These are phyloP conservation scores for Uronychia binucleata DNA, from an alignment of 73 alveolate species.

Conservation along the genomic window DNA sequence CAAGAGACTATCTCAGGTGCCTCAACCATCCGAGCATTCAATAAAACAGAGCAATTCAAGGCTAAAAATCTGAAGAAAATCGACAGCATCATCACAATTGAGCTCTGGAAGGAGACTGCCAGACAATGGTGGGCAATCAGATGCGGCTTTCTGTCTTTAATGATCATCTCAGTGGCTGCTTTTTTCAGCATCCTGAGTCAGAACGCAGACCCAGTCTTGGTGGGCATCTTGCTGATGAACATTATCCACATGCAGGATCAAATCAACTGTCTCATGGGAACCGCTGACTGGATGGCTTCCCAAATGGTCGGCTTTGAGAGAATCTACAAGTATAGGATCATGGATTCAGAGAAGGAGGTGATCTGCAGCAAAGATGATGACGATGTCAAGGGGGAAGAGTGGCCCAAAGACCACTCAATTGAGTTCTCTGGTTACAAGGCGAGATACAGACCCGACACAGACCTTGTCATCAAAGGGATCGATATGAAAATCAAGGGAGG, in stretches of 20 bases:
- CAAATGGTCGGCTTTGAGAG: too few relatives aligned
- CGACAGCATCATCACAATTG: conserved; percentile 28
- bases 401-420: too few relatives aligned
- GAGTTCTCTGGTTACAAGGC: too few relatives aligned
- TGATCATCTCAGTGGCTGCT: neutral
- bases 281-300: too few relatives aligned
- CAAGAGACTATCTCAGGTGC: conserved; percentile 87
- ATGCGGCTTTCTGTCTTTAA: conserved; percentile 13
- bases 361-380: too few relatives aligned
- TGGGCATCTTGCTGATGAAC: conserved; percentile 15
- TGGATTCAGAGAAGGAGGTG: neutral
- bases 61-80: conserved; percentile 17
- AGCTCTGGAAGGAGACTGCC: neutral
- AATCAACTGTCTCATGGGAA: too few relatives aligned
- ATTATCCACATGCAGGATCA: too few relatives aligned
- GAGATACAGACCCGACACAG: conserved; percentile 88
- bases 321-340: too few relatives aligned
- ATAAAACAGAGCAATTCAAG: conserved; percentile 53
- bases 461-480: conserved; percentile 72
- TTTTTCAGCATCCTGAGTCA: neutral
- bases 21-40: conserved; percentile 89
- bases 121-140: conserved; percentile 46
- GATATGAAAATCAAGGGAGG: conserved; percentile 68
- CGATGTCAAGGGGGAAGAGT: too few relatives aligned
- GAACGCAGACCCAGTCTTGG: conserved; percentile 8